Evolutionary conservation across 208 protist species (phyloP).

Genomic region (Trypanosoma cruzi): DNA sequence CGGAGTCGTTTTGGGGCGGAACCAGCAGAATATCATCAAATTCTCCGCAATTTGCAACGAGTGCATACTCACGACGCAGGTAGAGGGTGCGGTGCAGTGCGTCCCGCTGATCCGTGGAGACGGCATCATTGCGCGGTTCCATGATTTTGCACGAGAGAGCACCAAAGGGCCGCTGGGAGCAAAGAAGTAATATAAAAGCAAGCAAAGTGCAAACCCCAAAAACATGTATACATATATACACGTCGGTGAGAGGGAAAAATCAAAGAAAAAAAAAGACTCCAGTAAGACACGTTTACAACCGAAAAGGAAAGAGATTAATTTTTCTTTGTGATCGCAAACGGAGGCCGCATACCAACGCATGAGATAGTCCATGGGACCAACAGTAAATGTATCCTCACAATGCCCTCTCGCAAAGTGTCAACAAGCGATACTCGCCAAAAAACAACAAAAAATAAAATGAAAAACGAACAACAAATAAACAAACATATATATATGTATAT

Average conservation of each 20-base stretch:
- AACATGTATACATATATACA: conserved; percentile 11
- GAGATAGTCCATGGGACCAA: too few relatives aligned
- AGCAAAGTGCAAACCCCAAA: neutral
- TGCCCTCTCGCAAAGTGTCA: too few relatives aligned
- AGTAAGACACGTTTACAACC: neutral
- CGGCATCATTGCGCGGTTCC: neutral
- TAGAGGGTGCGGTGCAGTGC: conserved; percentile 60
- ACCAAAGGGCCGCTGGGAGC: neutral
- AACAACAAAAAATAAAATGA: too few relatives aligned
- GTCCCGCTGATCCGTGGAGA: conserved; percentile 26
- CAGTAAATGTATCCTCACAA: too few relatives aligned
- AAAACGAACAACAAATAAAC: too few relatives aligned
- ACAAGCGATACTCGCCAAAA: too few relatives aligned
- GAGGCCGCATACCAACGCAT: too few relatives aligned
- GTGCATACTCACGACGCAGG: conserved; percentile 55
- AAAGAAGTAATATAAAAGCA: conserved; percentile 1
- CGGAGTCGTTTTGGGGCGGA: conserved; percentile 23
- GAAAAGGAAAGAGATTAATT: neutral
- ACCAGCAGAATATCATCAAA: conserved; percentile 37
- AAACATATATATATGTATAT: too few relatives aligned
- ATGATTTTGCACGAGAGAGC: conserved; percentile 6
- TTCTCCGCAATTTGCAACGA: conserved; percentile 22
- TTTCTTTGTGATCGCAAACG: too few relatives aligned
- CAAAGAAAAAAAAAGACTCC: too few relatives aligned
- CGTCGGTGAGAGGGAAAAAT: too few relatives aligned